Conservation (phyloP, 2,329 filamentous ascomycete genomes). For the Ceratocystis harringtonii region DNA sequence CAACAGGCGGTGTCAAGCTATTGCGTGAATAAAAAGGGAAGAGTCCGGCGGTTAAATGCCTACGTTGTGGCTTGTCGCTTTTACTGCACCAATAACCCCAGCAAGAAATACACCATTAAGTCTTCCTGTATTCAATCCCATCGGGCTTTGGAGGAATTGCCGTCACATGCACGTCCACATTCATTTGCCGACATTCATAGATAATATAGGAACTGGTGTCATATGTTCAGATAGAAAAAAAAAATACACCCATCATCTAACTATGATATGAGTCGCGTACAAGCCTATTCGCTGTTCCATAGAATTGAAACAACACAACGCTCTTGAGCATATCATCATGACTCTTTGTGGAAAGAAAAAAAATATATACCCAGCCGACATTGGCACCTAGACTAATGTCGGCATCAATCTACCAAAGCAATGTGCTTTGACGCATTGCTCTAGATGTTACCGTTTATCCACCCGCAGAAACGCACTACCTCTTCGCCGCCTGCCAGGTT, state of each 20-base stretch:
- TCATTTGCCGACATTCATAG: neutral
- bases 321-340: neutral
- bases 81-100: neutral
- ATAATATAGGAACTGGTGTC: neutral
- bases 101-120: neutral
- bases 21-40: neutral
- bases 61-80: neutral
- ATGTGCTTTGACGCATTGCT: neutral
- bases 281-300: neutral
- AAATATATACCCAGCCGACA: slow-evolving; percentile 10
- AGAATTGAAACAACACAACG: neutral
- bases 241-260: slow-evolving; percentile 7
- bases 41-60: neutral
- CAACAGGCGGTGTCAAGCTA: too few species aligned
- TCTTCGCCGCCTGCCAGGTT: neutral
- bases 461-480: slow-evolving; percentile 2
- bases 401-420: neutral
- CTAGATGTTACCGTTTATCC: neutral
- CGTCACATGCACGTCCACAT: too few species aligned
- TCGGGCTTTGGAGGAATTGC: too few species aligned
- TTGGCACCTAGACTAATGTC: neutral
- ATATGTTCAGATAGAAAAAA: slow-evolving; percentile 7
- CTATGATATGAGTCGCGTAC: slow-evolving; percentile 8
- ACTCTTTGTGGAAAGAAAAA: slow-evolving; percentile 8
- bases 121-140: too few species aligned